Evolutionary conservation across 129 eudicot genomes (phyloP).

Genomic region (Helianthus annuus): DNA sequence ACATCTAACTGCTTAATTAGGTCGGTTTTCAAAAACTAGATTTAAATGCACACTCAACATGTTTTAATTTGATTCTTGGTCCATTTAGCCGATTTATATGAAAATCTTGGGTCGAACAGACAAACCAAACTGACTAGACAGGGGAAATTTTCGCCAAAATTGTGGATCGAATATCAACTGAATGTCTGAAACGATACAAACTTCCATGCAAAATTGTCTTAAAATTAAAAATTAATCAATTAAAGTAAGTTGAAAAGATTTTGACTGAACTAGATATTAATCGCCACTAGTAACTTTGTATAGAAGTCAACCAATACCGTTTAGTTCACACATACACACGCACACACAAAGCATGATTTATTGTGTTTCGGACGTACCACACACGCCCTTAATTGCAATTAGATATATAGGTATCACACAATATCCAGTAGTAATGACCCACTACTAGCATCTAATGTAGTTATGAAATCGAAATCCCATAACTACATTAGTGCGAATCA

Average conservation of each 20-base stretch:
- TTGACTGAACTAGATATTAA: not conserved
- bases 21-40: too few species aligned
- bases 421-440: not conserved
- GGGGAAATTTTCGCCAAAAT: too few species aligned
- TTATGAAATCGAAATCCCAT: constrained; percentile 15
- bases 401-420: not conserved
- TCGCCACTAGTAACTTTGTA: not conserved
- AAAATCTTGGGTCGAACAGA: too few species aligned
- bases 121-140: too few species aligned
- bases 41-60: too few species aligned
- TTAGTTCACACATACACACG: too few species aligned
- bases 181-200: not conserved
- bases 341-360: not conserved
- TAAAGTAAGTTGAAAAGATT: not conserved
- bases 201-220: not conserved
- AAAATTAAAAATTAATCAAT: not conserved
- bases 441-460: not conserved
- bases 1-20: too few species aligned
- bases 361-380: not conserved
- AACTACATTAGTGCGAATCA: too few species aligned
- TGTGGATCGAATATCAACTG: not conserved
- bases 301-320: not conserved
- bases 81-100: too few species aligned
- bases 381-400: not conserved
- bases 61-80: too few species aligned